phyloP scores from a whole-genome alignment of 345 rosid species.

The Psidium friedrichsthalianum region DNA sequence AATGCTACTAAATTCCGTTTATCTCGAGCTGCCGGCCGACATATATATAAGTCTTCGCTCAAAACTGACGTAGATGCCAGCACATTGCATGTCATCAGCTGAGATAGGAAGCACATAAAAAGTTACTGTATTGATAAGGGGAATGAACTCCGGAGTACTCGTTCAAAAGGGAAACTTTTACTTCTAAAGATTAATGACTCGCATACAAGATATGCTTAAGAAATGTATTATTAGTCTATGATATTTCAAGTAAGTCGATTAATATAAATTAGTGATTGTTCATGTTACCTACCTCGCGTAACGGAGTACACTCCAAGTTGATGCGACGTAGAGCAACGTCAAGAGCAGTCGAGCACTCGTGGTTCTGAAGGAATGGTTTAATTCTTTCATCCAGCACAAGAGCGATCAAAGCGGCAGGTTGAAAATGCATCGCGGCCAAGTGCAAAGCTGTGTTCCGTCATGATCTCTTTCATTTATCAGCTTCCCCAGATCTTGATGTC shows the following conservation, averaged over 20 bases:
- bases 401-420: background rate
- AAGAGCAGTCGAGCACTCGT: background rate
- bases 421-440: background rate
- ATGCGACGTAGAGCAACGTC: background rate
- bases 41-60: background rate
- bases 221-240: background rate
- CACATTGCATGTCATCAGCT: fast-evolving
- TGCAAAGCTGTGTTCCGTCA: background rate
- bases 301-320: too few species aligned
- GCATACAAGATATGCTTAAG: background rate
- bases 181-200: background rate
- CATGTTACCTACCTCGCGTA: background rate
- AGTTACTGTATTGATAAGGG: background rate
- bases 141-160: background rate
- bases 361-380: fast-evolving
- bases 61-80: background rate
- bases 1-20: too few species aligned
- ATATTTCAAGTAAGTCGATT: background rate
- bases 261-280: background rate
- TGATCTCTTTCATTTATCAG: background rate
- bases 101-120: background rate
- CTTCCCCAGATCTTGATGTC: background rate
- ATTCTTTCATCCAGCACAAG: background rate
- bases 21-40: background rate
- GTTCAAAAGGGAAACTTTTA: background rate